Evolutionary conservation across 2,329 filamentous ascomycete species (phyloP), one percentile per base, ranked within the genome.

Genomic region (Alternaria novae-zelandiae): DNA sequence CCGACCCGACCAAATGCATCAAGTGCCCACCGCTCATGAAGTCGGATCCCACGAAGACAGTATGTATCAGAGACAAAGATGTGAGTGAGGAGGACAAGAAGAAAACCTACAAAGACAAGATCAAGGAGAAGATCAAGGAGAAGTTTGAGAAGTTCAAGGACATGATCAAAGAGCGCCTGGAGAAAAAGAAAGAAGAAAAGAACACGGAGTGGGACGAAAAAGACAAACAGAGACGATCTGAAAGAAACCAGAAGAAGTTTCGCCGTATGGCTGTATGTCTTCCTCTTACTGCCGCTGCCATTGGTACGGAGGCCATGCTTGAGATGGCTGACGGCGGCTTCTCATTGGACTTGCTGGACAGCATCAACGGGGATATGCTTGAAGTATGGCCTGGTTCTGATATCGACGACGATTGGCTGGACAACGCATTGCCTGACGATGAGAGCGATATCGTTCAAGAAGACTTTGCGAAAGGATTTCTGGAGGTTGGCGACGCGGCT

Each of bases 251-350:
- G 49, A 63, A 63, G 30, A 63, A 47, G 28, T 49, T 20, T 44
- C 54, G 60, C 20, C 60, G 60, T 50, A 58, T 58, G 54, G 60
- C 54, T 30, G 45, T 54, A 49, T 63, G 60, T 58, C 30, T n/a
- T 58, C 60, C 60, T 47, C 25, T 28, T 43, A 54, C 57, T 49
- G 60, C 60, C 36, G 60, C 54, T 21, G 43, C 60, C 21, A 63
- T 63, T 54, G 60, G 60, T 50, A 63, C 60, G 15, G 21, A 30
- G n/a, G 60, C 60, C 26, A 63, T 63, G 60, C 54, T 63, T 43
- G 60, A 63, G 36, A 30, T 63, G 60, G 60, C 60, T 17, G 60
- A 63, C 17, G 60, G 60, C 12, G 60, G 60, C 41, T 63, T 63
- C 54, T 54, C 54, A 25, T 54, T 58, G 28, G 60, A 63, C 49